phyloP scores from a whole-genome alignment of 768 basidiomycete species.

The Pluteus cervinus region DNA sequence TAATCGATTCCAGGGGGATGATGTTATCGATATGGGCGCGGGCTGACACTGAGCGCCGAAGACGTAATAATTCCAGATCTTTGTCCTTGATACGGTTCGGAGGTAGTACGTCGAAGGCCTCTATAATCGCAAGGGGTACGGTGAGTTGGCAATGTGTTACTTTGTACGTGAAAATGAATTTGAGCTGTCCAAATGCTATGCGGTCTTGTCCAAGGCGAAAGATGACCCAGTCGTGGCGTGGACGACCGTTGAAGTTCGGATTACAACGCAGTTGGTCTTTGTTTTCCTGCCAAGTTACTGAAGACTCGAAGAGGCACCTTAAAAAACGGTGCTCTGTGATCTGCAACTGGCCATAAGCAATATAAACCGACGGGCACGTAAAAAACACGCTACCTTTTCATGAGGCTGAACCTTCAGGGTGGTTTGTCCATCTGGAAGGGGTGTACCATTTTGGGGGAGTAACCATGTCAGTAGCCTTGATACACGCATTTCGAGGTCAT shows the following conservation, averaged over 20 bases:
- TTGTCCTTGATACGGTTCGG: conserved; percentile 5
- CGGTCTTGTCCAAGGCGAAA: conserved; percentile 7
- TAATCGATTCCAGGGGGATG: conserved; percentile 8
- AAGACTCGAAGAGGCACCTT: conserved; percentile 19
- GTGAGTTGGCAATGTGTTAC: not conserved
- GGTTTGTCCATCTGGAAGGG: too few species aligned
- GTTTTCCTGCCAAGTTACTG: conserved; percentile 18
- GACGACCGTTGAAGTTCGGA: conserved; percentile 18
- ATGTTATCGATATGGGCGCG: conserved; percentile 1
- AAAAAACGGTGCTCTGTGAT: conserved; percentile 18
- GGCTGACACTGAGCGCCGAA: too few species aligned
- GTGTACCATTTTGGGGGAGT: too few species aligned
- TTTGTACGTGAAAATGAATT: conserved; percentile 7
- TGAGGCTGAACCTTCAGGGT: too few species aligned
- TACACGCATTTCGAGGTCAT: too few species aligned
- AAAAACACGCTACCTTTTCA: too few species aligned
- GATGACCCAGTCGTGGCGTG: conserved; percentile 18
- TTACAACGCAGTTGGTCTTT: conserved; percentile 24
- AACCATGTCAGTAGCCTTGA: too few species aligned
- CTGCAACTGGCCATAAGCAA: too few species aligned
- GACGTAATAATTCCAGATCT: conserved; percentile 2
- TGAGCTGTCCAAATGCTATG: conserved; percentile 7
- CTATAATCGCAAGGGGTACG: conserved; percentile 9
- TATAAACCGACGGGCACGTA: too few species aligned
- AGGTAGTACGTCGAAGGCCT: conserved; percentile 7